Percentiles rank a stretch among this genome's conserved stretches.
Evolutionary conservation across 129 eudicot species (phyloP).

Genomic region (Erigeron canadensis): DNA sequence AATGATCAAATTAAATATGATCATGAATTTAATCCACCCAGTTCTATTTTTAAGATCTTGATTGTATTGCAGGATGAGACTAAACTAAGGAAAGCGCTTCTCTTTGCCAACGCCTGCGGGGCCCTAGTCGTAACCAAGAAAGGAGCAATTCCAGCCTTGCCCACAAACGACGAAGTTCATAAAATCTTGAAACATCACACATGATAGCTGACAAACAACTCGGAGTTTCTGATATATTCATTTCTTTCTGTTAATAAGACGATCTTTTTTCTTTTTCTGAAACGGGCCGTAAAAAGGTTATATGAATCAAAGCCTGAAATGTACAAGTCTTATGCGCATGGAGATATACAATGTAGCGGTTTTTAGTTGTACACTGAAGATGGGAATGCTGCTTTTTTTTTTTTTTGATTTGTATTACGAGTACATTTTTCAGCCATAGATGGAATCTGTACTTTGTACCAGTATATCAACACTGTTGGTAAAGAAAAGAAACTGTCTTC

Average conservation of each 20-base stretch:
- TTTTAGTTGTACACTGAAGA: constrained; percentile 17
- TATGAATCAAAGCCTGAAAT: constrained; percentile 21
- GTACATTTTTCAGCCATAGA: constrained; percentile 26
- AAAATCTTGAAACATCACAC: constrained; percentile 34
- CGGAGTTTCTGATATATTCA: constrained; percentile 9
- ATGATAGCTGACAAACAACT: constrained; percentile 12
- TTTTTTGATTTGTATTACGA: constrained; percentile 12
- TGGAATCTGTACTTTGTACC: constrained; percentile 27
- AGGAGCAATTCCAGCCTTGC: constrained; percentile 92
- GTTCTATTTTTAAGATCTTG: background rate
- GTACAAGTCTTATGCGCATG: constrained; percentile 21
- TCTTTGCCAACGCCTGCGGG: constrained; percentile 87
- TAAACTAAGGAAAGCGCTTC: constrained; percentile 69
- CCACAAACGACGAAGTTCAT: constrained; percentile 66
- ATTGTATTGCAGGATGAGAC: constrained; percentile 61
- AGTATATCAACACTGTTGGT: constrained; percentile 34
- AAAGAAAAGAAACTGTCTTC: constrained; percentile 11
- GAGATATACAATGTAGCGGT: background rate
- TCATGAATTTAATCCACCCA: background rate
- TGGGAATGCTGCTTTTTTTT: background rate
- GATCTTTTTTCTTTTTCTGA: background rate
- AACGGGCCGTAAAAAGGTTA: constrained; percentile 15
- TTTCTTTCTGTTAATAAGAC: background rate
- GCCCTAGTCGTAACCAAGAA: constrained; percentile 72
- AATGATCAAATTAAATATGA: background rate